Evolutionary conservation across 192 early-diverging fungal species (phyloP).

Genomic region (Podila epigama): DNA sequence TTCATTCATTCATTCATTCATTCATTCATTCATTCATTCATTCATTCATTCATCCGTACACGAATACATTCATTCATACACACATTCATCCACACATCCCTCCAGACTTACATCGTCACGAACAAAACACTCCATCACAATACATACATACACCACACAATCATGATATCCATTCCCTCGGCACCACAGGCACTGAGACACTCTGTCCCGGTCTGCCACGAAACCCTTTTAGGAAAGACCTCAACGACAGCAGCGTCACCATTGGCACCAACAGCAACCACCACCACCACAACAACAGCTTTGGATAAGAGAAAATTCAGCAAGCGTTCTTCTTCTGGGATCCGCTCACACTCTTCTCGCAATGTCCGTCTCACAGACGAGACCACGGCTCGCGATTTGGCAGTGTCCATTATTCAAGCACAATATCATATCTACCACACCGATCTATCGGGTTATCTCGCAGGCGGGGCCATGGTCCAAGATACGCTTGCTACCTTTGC

Average conservation of each 20-base stretch:
- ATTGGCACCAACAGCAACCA: not conserved
- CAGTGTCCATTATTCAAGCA: slow-evolving; percentile 37
- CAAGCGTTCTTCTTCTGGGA: not conserved
- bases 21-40: not conserved
- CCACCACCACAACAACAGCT: not conserved
- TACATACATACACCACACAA: not conserved
- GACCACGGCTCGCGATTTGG: slow-evolving; percentile 28
- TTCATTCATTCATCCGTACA: not conserved
- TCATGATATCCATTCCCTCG: slow-evolving; percentile 33
- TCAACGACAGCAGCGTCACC: not conserved
- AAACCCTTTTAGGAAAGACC: not conserved
- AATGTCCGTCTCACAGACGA: slow-evolving; percentile 24
- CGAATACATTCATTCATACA: not conserved
- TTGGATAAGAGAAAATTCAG: not conserved
- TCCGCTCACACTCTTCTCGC: slow-evolving; percentile 31
- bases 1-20: not conserved
- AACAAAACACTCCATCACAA: not conserved
- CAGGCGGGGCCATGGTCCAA: slow-evolving; percentile 39
- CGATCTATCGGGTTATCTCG: slow-evolving; percentile 37
- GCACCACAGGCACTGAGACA: slow-evolving; percentile 11
- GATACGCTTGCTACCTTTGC: slow-evolving; percentile 34
- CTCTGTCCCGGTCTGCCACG: slow-evolving; percentile 1
- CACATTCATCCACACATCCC: not conserved
- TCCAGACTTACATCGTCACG: not conserved
- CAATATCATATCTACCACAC: slow-evolving; percentile 46